phyloP scores from a whole-genome alignment of 176 grass and related monocot species.

The Guadua angustifolia region DNA sequence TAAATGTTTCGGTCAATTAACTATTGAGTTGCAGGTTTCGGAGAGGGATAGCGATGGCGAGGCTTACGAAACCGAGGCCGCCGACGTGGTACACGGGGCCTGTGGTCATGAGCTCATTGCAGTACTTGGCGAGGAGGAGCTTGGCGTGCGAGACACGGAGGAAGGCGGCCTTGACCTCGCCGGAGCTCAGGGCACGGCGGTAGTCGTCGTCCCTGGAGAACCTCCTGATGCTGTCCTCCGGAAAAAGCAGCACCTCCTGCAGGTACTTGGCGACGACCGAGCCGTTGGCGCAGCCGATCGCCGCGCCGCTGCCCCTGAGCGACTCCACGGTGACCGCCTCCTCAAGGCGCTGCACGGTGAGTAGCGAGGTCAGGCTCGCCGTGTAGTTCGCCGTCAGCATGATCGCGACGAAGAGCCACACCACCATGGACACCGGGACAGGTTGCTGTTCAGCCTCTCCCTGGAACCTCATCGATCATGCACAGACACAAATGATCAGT shows the following conservation, averaged over 20 bases:
- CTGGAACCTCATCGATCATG: background rate
- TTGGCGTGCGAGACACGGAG: slow-evolving; percentile 20
- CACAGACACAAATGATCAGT: background rate
- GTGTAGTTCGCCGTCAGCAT: background rate
- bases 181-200: background rate
- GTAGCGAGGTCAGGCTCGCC: background rate
- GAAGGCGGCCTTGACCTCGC: slow-evolving; percentile 21
- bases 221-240: background rate
- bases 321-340: background rate
- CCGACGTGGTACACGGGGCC: slow-evolving; percentile 19
- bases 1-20: background rate
- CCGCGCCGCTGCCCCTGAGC: background rate
- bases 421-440: background rate
- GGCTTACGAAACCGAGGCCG: slow-evolving; percentile 17
- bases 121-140: slow-evolving; percentile 32
- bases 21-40: background rate
- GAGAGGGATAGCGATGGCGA: background rate
- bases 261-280: background rate
- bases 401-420: background rate
- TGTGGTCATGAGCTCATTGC: slow-evolving; percentile 17
- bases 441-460: background rate
- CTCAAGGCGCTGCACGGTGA: background rate
- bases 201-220: background rate
- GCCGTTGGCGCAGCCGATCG: background rate
- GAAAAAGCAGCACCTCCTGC: background rate